Conservation (phyloP, 495 filamentous ascomycete species). For the Halenospora varia region DNA sequence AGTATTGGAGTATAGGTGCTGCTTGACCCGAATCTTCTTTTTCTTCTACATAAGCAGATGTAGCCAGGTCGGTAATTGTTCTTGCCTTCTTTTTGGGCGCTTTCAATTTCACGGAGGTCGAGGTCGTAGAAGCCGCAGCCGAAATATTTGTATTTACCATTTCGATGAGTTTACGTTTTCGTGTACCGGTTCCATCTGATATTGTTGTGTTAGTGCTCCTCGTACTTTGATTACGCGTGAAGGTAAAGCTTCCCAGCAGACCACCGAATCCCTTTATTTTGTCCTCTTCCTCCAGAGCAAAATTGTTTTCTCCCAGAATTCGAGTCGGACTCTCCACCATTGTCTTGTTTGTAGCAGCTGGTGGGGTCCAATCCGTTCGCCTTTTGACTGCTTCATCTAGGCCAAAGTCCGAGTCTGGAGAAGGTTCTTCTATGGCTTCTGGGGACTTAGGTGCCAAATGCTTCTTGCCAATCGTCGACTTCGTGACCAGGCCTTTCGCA, state of each 20-base stretch:
- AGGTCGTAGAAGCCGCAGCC: background rate
- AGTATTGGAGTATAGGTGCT: constrained; percentile 31
- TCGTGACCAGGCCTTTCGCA: constrained; percentile 32
- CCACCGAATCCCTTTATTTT: constrained; percentile 19
- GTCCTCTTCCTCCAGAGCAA: background rate
- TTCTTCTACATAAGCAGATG: constrained; percentile 59
- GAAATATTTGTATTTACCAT: constrained; percentile 28
- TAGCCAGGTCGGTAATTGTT: constrained; percentile 84
- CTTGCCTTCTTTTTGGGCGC: constrained; percentile 66
- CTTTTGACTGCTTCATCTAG: constrained; percentile 46
- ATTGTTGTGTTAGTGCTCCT: constrained; percentile 27
- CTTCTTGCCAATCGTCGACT: constrained; percentile 16
- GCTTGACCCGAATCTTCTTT: constrained; percentile 13
- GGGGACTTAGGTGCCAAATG: background rate
- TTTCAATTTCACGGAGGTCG: constrained; percentile 40
- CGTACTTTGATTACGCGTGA: constrained; percentile 5
- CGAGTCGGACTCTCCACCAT: background rate
- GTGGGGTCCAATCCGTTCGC: constrained; percentile 57
- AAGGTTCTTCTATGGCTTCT: background rate
- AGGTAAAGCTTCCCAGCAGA: constrained; percentile 27
- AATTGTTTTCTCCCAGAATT: constrained; percentile 22
- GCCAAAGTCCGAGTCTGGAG: constrained; percentile 22
- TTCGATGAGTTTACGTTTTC: constrained; percentile 50
- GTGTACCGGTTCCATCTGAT: constrained; percentile 28
- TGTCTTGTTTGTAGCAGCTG: constrained; percentile 16